Conservation (phyloP, 2,329 filamentous ascomycete genomes). For the Ascochyta rabiei region DNA sequence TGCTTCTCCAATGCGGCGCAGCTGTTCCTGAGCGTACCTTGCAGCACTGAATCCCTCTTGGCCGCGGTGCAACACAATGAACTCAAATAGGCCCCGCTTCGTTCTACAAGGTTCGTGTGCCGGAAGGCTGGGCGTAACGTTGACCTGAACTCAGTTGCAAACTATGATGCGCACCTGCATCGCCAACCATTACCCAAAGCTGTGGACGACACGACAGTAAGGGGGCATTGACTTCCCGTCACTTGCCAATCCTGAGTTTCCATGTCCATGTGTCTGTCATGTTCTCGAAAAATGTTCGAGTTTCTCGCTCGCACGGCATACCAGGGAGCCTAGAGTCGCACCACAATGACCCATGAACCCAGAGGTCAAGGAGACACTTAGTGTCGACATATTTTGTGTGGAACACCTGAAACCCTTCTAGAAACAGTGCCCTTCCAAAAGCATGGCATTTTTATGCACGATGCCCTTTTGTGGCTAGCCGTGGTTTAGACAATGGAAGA, state of each 20-base stretch:
- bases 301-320: constrained; percentile 9
- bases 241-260: not conserved
- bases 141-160: constrained; percentile 14
- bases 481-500: constrained; percentile 9
- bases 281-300: constrained; percentile 3
- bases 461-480: constrained; percentile 14
- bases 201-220: not conserved
- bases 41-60: constrained; percentile 37
- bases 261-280: not conserved
- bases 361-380: constrained; percentile 16
- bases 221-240: not conserved
- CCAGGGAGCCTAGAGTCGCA: constrained; percentile 28
- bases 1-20: constrained; percentile 37
- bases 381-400: constrained; percentile 32
- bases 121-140: constrained; percentile 30
- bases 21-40: constrained; percentile 42
- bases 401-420: constrained; percentile 40
- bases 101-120: constrained; percentile 32
- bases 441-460: constrained; percentile 30
- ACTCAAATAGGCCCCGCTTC: constrained; percentile 32
- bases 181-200: not conserved
- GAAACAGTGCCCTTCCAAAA: constrained; percentile 26
- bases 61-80: constrained; percentile 35
- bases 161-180: constrained; percentile 9
- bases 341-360: constrained; percentile 22